Evolutionary conservation across 2,329 filamentous ascomycete genomes (phyloP).

Genomic region (Ascochyta koolunga): DNA sequence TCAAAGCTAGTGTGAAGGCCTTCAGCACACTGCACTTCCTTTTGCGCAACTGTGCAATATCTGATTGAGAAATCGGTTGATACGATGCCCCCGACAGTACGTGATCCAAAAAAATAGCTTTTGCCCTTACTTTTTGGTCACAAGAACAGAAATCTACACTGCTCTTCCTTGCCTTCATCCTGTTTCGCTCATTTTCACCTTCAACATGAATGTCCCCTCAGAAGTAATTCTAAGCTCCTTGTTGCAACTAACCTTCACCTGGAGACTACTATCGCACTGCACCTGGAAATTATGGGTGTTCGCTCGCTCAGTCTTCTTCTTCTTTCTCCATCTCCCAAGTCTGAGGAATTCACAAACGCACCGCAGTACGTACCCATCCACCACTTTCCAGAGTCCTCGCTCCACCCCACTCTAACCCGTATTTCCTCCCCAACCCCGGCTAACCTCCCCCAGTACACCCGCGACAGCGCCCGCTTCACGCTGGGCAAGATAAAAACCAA

Average conservation of each 20-base stretch:
- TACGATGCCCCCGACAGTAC: no score
- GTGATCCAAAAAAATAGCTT: no score
- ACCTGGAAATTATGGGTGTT: no score
- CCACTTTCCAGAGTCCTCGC: no score
- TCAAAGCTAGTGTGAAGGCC: no score
- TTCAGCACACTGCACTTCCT: not conserved
- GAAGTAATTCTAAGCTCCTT: not conserved
- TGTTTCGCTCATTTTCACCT: not conserved
- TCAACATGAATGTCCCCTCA: not conserved
- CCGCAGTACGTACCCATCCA: not conserved
- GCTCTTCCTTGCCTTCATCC: not conserved
- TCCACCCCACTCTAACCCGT: no score
- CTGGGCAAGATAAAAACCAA: conserved; percentile 40
- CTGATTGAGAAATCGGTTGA: no score
- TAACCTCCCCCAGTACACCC: conserved; percentile 27
- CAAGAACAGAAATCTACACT: not conserved
- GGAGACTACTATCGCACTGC: not conserved
- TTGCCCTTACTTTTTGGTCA: not conserved
- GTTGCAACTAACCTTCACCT: not conserved
- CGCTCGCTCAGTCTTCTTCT: no score
- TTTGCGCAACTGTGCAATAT: no score
- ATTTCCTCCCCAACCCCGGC: no score
- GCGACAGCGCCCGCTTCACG: conserved; percentile 30
- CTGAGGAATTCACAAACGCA: not conserved
- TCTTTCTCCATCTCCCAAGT: not conserved